Evolutionary conservation across 2,329 filamentous ascomycete species (phyloP).

Genomic region (Aschersonia sp.): DNA sequence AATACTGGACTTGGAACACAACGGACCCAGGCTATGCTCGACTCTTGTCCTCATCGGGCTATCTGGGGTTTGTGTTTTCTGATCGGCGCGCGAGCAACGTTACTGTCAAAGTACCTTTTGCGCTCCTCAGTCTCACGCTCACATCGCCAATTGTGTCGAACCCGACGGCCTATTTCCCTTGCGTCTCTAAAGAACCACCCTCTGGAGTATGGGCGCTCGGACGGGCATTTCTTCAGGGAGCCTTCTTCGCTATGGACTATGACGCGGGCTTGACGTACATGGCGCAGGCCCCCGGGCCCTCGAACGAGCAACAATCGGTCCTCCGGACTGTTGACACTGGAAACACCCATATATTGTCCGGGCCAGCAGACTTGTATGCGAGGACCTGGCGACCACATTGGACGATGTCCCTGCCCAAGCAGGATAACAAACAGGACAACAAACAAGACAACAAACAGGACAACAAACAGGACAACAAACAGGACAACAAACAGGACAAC

Average conservation of each 20-base stretch:
- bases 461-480: slow-evolving; percentile 22
- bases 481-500: slow-evolving; percentile 17
- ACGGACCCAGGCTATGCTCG: background rate
- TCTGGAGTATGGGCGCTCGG: background rate
- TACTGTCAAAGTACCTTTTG: background rate
- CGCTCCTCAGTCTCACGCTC: background rate
- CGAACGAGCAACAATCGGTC: background rate
- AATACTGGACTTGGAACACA: background rate
- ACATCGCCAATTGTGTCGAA: background rate
- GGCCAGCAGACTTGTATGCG: background rate
- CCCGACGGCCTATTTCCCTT: background rate
- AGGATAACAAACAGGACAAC: slow-evolving; percentile 20
- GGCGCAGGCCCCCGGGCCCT: background rate
- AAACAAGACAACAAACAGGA: slow-evolving; percentile 22
- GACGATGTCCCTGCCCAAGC: slow-evolving; percentile 12
- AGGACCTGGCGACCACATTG: slow-evolving; percentile 11
- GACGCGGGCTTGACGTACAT: background rate
- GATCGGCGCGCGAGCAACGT: background rate
- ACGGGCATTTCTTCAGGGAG: background rate
- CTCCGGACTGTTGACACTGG: background rate
- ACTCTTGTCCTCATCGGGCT: background rate
- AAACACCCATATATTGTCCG: background rate
- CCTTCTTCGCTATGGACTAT: background rate
- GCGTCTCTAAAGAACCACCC: background rate
- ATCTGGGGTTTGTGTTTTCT: background rate